Conservation (phyloP, 139 green algal genomes). For the Picochlorum sp. region DNA sequence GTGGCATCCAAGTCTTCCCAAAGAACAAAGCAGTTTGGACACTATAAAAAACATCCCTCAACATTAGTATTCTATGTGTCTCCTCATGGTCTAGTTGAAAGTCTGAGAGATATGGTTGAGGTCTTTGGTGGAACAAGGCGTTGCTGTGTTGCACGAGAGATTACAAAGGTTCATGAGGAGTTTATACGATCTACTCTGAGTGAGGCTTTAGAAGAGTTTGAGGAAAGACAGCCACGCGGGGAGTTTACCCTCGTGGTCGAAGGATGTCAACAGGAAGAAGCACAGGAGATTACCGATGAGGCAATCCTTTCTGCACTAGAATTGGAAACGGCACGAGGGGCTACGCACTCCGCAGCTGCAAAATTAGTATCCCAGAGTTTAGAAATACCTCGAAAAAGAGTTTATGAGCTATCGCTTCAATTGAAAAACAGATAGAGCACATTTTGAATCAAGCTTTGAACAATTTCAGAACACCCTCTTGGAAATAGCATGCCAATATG, state of each 20-base stretch:
- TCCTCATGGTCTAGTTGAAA: conserved; percentile 53
- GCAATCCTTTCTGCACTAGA: conserved; percentile 17
- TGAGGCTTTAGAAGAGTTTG: conserved; percentile 14
- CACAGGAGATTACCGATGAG: background rate
- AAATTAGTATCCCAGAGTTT: conserved; percentile 25
- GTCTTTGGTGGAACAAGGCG: conserved; percentile 46
- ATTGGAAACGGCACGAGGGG: conserved; percentile 19
- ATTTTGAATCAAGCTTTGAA: conserved; percentile 48
- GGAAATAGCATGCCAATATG: conserved; percentile 76
- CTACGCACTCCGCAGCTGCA: conserved; percentile 18
- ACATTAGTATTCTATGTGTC: conserved; percentile 74
- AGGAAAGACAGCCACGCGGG: conserved; percentile 18
- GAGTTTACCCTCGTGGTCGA: conserved; percentile 69
- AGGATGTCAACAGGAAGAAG: conserved; percentile 2
- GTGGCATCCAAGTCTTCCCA: conserved; percentile 55
- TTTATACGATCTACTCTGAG: conserved; percentile 51
- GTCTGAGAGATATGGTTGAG: conserved; percentile 37
- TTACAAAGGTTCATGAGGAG: conserved; percentile 87
- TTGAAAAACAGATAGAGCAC: conserved; percentile 1
- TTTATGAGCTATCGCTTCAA: conserved; percentile 19
- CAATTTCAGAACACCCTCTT: conserved; percentile 72
- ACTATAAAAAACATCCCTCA: conserved; percentile 11
- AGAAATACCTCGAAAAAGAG: conserved; percentile 15
- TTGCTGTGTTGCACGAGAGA: conserved; percentile 70
- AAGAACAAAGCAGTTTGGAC: conserved; percentile 32